Percentiles rank a stretch among this genome's conserved stretches.
Conservation (phyloP, 768 basidiomycete genomes). For the Collybia nuda region DNA sequence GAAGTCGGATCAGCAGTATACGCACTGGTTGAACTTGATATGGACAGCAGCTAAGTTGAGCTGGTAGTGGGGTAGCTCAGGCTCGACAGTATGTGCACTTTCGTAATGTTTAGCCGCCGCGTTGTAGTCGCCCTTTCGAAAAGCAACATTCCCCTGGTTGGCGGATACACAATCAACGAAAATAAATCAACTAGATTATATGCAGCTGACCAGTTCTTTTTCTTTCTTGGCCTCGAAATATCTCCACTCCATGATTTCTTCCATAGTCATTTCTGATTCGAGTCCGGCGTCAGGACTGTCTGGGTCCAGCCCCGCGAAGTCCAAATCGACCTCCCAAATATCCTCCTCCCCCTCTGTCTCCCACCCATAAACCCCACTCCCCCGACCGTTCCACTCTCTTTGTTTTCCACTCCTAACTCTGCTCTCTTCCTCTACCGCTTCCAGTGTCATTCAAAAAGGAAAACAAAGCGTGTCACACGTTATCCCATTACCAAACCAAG, state of each 20-base stretch:
- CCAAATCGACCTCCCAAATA: slow-evolving; percentile 70
- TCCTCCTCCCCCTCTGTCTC: slow-evolving; percentile 76
- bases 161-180: slow-evolving; percentile 9
- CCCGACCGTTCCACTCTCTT: slow-evolving; percentile 76
- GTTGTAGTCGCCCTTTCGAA: slow-evolving; percentile 59
- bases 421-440: slow-evolving; percentile 66
- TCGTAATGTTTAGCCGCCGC: slow-evolving; percentile 59
- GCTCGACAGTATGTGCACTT: slow-evolving; percentile 60
- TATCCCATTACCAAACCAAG: too few relatives aligned
- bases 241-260: slow-evolving; percentile 74
- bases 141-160: slow-evolving; percentile 64
- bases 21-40: slow-evolving; percentile 69
- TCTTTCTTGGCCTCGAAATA: slow-evolving; percentile 69
- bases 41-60: slow-evolving; percentile 77
- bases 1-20: slow-evolving; percentile 9
- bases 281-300: slow-evolving; percentile 44
- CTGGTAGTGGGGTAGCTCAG: slow-evolving; percentile 75
- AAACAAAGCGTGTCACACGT: too few relatives aligned
- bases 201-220: slow-evolving; percentile 58
- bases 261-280: slow-evolving; percentile 62
- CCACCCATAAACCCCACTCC: slow-evolving; percentile 72
- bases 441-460: too few relatives aligned
- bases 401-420: slow-evolving; percentile 63
- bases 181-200: not conserved
- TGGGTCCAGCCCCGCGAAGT: slow-evolving; percentile 57